phyloP scores from a whole-genome alignment of 2,329 filamentous ascomycete genomes.

The Exophiala alcalophila region DNA sequence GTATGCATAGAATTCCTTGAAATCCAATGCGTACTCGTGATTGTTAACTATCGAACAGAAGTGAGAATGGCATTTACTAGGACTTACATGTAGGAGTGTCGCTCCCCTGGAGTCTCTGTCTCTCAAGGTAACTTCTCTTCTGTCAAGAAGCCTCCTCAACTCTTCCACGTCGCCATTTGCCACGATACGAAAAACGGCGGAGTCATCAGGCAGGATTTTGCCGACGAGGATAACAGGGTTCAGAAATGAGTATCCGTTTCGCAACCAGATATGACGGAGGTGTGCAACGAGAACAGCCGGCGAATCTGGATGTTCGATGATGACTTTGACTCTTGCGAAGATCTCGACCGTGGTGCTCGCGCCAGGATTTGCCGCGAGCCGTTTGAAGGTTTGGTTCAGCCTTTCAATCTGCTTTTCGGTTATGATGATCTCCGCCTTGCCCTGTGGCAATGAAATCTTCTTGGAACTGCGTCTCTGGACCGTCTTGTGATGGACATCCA shows the following conservation, averaged over 20 bases:
- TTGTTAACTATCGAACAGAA: too few relatives aligned
- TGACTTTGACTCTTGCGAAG: background rate
- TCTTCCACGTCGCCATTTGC: background rate
- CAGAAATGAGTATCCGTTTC: background rate
- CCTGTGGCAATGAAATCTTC: too few relatives aligned
- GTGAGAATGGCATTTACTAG: too few relatives aligned
- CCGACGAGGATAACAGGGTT: background rate
- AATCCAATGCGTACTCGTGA: too few relatives aligned
- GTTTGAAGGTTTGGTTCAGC: too few relatives aligned
- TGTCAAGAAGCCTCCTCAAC: background rate
- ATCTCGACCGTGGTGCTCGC: too few relatives aligned
- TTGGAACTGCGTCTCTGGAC: too few relatives aligned
- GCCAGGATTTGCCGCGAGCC: too few relatives aligned
- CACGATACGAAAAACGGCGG: background rate
- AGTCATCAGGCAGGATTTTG: background rate
- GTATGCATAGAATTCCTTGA: too few relatives aligned
- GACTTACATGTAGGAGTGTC: conserved; percentile 1
- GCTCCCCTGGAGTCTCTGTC: background rate
- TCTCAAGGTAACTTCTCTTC: background rate
- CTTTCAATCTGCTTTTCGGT: too few relatives aligned
- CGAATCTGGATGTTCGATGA: background rate
- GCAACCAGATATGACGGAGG: background rate
- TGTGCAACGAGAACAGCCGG: conserved; percentile 1
- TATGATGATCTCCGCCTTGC: too few relatives aligned
- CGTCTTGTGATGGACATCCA: too few relatives aligned